phyloP scores from a whole-genome alignment of 148 eudicot species.

The Agrostemma githago region DNA sequence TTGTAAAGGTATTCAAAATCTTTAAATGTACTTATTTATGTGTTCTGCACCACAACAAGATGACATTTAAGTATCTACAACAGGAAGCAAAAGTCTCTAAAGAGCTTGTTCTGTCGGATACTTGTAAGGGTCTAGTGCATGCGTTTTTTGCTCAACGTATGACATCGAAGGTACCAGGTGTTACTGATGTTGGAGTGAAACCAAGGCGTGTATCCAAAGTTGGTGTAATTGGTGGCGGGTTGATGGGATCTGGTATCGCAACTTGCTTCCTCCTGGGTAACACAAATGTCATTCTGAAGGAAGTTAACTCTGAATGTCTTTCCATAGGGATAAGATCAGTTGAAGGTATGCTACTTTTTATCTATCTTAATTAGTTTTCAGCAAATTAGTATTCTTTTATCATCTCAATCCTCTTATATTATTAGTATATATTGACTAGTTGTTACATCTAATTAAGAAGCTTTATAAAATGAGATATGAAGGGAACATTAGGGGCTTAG shows the following conservation, averaged over 20 bases:
- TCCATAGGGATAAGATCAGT: conserved; percentile 60
- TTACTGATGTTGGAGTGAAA: conserved; percentile 76
- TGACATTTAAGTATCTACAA: conserved; percentile 14
- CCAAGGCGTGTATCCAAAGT: conserved; percentile 73
- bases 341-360: conserved; percentile 43
- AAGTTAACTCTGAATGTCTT: conserved; percentile 72
- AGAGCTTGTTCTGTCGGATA: conserved; percentile 58
- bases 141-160: conserved; percentile 75
- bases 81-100: conserved; percentile 67
- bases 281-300: conserved; percentile 65
- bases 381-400: too few species aligned
- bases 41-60: background rate
- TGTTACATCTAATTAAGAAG: background rate
- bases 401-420: too few species aligned
- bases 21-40: background rate
- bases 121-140: conserved; percentile 80
- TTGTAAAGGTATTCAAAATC: conserved; percentile 55
- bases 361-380: too few species aligned
- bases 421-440: background rate
- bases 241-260: conserved; percentile 97
- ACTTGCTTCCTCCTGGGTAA: conserved; percentile 73
- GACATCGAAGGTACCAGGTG: conserved; percentile 88
- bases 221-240: conserved; percentile 93
- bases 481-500: conserved; percentile 71
- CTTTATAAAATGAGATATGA: conserved; percentile 19